These are phyloP conservation scores for Alternaria incomplexa DNA, from an alignment of 2,329 filamentous ascomycete genomes.

Conservation along the genomic window DNA sequence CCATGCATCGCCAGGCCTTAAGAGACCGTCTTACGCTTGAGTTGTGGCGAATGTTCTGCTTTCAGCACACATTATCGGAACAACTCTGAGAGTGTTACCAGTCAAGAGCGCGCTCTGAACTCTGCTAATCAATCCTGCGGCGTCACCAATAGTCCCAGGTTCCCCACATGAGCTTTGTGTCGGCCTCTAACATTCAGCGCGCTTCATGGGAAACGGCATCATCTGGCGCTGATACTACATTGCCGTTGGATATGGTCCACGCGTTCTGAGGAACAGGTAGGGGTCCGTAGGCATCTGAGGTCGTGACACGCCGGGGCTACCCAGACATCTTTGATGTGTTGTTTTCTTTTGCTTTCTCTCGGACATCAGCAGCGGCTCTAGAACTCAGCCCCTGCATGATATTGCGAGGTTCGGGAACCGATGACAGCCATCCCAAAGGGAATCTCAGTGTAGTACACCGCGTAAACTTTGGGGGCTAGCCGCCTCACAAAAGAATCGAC, in stretches of 20 bases:
- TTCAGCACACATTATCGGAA: background rate
- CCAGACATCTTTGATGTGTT: background rate
- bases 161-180: background rate
- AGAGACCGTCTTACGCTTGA: conserved; percentile 7
- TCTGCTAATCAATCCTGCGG: background rate
- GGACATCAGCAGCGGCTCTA: background rate
- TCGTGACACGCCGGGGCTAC: background rate
- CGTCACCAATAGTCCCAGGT: background rate
- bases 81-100: background rate
- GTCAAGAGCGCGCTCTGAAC: background rate
- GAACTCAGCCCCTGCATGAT: background rate
- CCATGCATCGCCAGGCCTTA: background rate
- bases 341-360: background rate
- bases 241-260: background rate
- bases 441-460: background rate
- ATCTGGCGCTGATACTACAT: background rate
- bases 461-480: background rate
- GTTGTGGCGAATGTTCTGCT: background rate
- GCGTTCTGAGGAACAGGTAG: background rate
- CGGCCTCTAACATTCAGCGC: background rate
- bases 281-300: background rate
- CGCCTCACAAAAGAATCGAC: background rate
- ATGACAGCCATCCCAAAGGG: background rate
- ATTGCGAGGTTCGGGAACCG: background rate
- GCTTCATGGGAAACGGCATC: background rate